Conservation (phyloP, 2,329 filamentous ascomycete species). For the Diplodia sapinea region DNA sequence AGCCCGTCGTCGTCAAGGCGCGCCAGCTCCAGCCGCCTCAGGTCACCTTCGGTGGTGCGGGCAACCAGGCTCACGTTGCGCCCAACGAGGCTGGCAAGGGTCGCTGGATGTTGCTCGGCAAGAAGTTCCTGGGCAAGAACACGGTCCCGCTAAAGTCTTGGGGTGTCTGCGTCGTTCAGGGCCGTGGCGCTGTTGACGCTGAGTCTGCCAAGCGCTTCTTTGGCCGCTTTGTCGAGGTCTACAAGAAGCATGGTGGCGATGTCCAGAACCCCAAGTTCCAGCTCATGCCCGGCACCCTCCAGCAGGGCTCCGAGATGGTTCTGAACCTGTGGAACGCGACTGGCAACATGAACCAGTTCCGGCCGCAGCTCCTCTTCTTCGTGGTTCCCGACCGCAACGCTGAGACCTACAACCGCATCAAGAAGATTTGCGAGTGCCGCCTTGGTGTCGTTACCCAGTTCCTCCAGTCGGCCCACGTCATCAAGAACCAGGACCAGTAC, state of each 20-base stretch:
- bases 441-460: constrained; percentile 85
- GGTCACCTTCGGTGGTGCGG: constrained; percentile 65
- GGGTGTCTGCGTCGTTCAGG: constrained; percentile 72
- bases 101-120: constrained; percentile 85
- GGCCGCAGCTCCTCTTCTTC: constrained; percentile 80
- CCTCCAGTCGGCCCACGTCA: constrained; percentile 72
- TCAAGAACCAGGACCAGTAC: constrained; percentile 77
- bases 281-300: constrained; percentile 43
- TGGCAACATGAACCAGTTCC: constrained; percentile 58
- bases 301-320: constrained; percentile 58
- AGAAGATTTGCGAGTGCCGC: constrained; percentile 86
- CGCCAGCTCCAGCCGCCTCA: constrained; percentile 73
- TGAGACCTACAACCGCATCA: constrained; percentile 80
- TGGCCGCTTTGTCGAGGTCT: constrained; percentile 66
- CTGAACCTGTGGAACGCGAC: constrained; percentile 62
- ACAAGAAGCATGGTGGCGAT: constrained; percentile 65
- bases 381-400: constrained; percentile 74
- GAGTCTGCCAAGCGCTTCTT: constrained; percentile 61
- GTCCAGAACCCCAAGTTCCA: constrained; percentile 56
- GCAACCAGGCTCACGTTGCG: constrained; percentile 39
- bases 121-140: constrained; percentile 76
- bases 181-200: constrained; percentile 55
- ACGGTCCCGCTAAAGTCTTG: constrained; percentile 68
- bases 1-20: constrained; percentile 69
- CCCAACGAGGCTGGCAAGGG: constrained; percentile 61